Base-by-base conservation (phyloP, 805 yeast species). In the Metschnikowia lunata region DNA sequence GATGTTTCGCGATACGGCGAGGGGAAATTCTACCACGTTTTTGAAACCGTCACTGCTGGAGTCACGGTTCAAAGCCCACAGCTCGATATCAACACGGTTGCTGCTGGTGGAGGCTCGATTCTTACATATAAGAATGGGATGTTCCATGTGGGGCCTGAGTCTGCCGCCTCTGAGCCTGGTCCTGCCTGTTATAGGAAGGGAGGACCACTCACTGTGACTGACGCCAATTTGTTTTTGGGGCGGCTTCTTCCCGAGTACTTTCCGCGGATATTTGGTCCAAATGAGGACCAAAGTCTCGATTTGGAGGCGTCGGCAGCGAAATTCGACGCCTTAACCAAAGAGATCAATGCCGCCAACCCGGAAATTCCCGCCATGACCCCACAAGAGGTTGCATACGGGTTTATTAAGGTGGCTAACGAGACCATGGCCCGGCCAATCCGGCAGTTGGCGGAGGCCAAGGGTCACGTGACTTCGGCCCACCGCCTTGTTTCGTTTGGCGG, bases 101-200 rank as follows among this genome's bases (percentile, higher is more conserved):
- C 75, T n/a, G 75, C 75, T 6, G 75, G 75, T 36, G 75, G 75
- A 32, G 75, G 75, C 0, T 64, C 71, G 3, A 67, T 68, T 57
- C 44, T 54, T 28, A 40, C 51, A 1, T 54, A 45, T 37, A 49
- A 48, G n/a, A 54, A 52, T 34, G 58, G 58, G 9, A 37, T 54
- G 33, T 54, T 54, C 43, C 46, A 46, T 32, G 58, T 54, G 6
- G 58, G 58, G 3, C 58, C 58, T 9, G 55, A 54, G 35, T 50
- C 55, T 12, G 58, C 58, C 2, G 45, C 48, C 1, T 48, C 55
- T 2, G 49, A 54, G 34, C 58, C 58, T 6, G 58, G 58, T 8
- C 58, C 58, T 1, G 58, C 58, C 4, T 54, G 56, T 33, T 54
- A 54, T 46, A 37, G 58, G 8, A 54, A 54, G 36, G 56, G 56